A percentile compares a stretch with the other conserved stretches of the same genome.
Evolutionary conservation across 1,284 basidiomycete genomes (phyloP).

Genomic region (Polyporus tsugae): DNA sequence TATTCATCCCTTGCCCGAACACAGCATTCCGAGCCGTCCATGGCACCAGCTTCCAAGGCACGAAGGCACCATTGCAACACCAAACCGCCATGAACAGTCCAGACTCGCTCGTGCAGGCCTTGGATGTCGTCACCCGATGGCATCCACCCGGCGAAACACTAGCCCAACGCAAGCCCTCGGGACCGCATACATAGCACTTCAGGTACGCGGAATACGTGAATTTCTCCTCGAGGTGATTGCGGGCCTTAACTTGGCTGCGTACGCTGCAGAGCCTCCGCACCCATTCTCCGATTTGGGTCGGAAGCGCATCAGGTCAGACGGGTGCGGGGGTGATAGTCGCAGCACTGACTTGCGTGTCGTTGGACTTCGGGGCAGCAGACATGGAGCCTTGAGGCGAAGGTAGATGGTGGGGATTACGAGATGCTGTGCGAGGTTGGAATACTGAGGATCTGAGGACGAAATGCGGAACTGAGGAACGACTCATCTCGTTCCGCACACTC

Average conservation of each 20-base stretch:
- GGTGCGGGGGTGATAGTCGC: not conserved
- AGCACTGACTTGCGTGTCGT: slow-evolving; percentile 4
- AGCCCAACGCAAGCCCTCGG: not conserved
- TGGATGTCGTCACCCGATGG: not conserved
- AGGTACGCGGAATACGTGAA: slow-evolving; percentile 8
- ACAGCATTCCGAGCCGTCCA: not conserved
- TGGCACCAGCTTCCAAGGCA: not conserved
- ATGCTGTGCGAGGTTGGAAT: slow-evolving; percentile 2
- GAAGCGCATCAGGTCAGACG: slow-evolving; percentile 7
- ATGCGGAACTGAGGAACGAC: not conserved
- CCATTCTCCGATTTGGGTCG: slow-evolving; percentile 9
- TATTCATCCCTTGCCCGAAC: not conserved
- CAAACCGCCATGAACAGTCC: not conserved
- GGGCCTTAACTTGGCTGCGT: not conserved
- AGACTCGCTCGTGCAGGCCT: not conserved
- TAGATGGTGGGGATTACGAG: not conserved
- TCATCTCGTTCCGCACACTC: not conserved
- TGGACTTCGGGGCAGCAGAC: not conserved
- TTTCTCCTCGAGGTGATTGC: not conserved
- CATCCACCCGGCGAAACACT: slow-evolving; percentile 3
- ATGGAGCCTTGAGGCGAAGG: slow-evolving; percentile 8
- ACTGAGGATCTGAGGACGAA: not conserved
- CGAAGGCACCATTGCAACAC: slow-evolving; percentile 5
- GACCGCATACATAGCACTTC: slow-evolving; percentile 5
- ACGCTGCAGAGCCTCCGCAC: slow-evolving; percentile 7